Base-by-base conservation (phyloP, 257 asterid species). In the Forsythia suspensa region DNA sequence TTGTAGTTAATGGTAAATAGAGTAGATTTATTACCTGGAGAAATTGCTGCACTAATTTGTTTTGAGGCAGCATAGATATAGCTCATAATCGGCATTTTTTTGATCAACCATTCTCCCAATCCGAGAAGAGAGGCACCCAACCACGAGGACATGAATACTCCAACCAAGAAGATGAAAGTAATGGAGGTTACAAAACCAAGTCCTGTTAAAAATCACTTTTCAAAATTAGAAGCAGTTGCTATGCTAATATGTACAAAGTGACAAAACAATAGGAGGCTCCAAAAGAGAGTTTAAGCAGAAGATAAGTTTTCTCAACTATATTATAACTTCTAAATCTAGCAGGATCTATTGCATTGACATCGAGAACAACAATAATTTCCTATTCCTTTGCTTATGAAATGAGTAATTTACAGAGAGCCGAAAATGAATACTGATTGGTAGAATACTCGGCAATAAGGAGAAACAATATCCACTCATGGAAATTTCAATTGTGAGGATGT, bases 71-170 rank as follows among this genome's bases (percentile, higher is more conserved):
- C 75, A 29, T 91, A 93, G 67, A 93, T 89, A 63, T 90, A 91
- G 84, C 97, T 93, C 89, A 91, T 86, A 29, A 93, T 87, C 63
- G 97, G 98, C 98, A 93, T 88, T 84, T 90, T 93, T 75, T 82
- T 88, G 2, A 93, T 93, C 76, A 93, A 61, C 98, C 97, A 91
- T 86, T 90, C 97, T 41, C 98, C 97, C 78, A 93, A 67, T 34
- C 87, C 78, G 6, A 93, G 91, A 75, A 93, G 87, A 11, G 97
- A 91, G 12, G 97, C 88, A 13, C 97, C 97, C 65, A 93, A 81
- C 97, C 97, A 93, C 18, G 97, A 93, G 20, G 97, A 93, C 93
- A 88, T 90, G 79, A 91, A 93, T 52, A 93, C 90, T 76, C 97
- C 97, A 72, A 93, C 92, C 73, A 93, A 85, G 86, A 91, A 91